These are phyloP conservation scores for Chalaropsis ovoidea DNA, from an alignment of 2,329 filamentous ascomycete genomes.

Conservation along the genomic window DNA sequence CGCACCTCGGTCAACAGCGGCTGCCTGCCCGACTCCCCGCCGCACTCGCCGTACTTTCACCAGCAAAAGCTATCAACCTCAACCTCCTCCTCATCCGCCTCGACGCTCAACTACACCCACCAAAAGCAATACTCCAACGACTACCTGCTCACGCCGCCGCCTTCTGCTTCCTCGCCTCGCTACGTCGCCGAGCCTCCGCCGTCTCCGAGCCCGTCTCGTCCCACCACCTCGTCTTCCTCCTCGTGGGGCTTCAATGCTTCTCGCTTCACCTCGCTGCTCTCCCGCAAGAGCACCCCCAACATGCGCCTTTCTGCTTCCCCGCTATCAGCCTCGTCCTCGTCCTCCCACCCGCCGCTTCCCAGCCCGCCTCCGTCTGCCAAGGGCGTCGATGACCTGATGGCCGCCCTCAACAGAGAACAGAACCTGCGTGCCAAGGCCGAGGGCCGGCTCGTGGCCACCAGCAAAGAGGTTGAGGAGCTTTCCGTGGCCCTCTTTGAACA, in stretches of 20 bases:
- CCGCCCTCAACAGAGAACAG: conserved; percentile 57
- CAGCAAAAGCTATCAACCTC: conserved; percentile 61
- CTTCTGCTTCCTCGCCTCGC: conserved; percentile 21
- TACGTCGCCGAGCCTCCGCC: conserved; percentile 27
- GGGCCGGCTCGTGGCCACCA: conserved; percentile 54
- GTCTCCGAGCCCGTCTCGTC: conserved; percentile 28
- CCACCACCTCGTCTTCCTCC: conserved; percentile 37
- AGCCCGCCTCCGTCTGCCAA: conserved; percentile 28
- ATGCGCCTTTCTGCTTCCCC: conserved; percentile 29
- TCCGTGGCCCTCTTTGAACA: conserved; percentile 66
- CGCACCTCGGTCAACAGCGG: not conserved
- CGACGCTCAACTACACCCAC: conserved; percentile 27
- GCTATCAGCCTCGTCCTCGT: conserved; percentile 32
- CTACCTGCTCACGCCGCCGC: conserved; percentile 28
- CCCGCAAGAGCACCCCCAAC: conserved; percentile 41
- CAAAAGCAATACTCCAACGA: conserved; percentile 29
- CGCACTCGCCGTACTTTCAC: conserved; percentile 30
- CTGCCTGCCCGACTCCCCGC: conserved; percentile 39
- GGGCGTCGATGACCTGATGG: conserved; percentile 41
- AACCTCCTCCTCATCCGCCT: conserved; percentile 53
- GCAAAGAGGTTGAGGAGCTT: conserved; percentile 67
- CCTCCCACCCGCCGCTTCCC: conserved; percentile 30
- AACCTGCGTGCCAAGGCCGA: conserved; percentile 58
- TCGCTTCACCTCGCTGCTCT: conserved; percentile 37
- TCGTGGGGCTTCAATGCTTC: conserved; percentile 39